These are phyloP conservation scores for Biscogniauxia sp. DNA, from an alignment of 2,329 filamentous ascomycete genomes.

Conservation along the genomic window DNA sequence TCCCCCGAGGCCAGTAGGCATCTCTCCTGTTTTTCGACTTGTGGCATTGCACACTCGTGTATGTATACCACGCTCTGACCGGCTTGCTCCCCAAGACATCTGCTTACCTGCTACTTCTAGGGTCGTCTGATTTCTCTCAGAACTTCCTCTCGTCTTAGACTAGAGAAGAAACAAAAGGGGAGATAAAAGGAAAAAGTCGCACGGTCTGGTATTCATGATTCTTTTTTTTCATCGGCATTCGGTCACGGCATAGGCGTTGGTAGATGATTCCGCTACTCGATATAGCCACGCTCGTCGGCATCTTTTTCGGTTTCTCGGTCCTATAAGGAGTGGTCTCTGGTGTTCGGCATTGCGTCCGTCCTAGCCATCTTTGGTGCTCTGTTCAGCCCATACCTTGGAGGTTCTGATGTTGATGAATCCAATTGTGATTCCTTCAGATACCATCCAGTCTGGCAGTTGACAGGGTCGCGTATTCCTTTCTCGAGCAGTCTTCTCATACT, in stretches of 20 bases:
- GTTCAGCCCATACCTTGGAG: no score
- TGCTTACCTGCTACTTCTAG: neutral
- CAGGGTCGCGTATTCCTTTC: neutral
- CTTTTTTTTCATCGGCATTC: neutral
- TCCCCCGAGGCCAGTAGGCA: neutral
- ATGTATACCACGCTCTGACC: neutral
- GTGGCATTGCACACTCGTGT: neutral
- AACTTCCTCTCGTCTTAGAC: neutral
- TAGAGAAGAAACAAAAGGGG: neutral
- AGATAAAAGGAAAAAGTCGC: neutral
- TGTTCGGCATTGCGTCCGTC: neutral
- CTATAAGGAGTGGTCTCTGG: neutral
- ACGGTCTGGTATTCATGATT: neutral
- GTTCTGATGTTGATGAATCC: no score
- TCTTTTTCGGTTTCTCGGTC: neutral
- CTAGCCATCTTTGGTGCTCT: no score
- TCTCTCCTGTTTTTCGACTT: neutral
- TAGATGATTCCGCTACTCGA: neutral
- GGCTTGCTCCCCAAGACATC: neutral
- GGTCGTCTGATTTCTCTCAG: neutral
- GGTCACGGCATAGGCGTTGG: neutral
- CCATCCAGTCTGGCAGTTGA: neutral
- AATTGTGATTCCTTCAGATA: no score
- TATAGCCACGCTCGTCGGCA: no score
- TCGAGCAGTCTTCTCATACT: neutral